A percentile compares a stretch with the other conserved stretches of the same genome.
phyloP scores from a whole-genome alignment of 352 stramenopile species.

The Globisporangium yorkense region DNA sequence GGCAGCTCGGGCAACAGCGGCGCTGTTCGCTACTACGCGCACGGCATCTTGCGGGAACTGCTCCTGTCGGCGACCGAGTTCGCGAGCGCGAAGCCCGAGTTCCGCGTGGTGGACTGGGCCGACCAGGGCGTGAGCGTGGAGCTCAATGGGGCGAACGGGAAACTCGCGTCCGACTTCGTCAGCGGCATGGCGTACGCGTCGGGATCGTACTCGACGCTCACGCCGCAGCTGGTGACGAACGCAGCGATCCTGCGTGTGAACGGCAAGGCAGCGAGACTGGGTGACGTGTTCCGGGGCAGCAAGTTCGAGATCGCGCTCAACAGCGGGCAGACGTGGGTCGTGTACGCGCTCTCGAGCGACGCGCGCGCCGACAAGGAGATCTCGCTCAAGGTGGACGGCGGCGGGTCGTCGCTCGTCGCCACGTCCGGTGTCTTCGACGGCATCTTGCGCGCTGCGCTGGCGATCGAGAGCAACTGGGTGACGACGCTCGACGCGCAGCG shows the following conservation, averaged over 20 bases:
- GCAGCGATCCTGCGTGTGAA: slow-evolving; percentile 54
- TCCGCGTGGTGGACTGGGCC: slow-evolving; percentile 44
- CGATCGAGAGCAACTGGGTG: slow-evolving; percentile 28
- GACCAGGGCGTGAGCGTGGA: slow-evolving; percentile 49
- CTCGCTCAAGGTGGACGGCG: slow-evolving; percentile 23
- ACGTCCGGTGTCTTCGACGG: slow-evolving; percentile 29
- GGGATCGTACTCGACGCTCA: slow-evolving; percentile 37
- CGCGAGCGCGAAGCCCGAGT: slow-evolving; percentile 16
- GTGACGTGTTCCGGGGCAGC: slow-evolving; percentile 16
- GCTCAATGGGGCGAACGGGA: slow-evolving; percentile 27
- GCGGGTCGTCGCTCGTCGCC: slow-evolving; percentile 23
- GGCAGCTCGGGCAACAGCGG: slow-evolving; percentile 39
- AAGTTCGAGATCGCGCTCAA: slow-evolving; percentile 47
- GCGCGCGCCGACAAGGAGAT: slow-evolving; percentile 30
- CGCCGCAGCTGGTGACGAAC: slow-evolving; percentile 32
- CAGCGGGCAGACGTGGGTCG: slow-evolving; percentile 45
- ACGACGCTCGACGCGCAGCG: slow-evolving; percentile 27
- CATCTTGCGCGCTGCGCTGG: slow-evolving; percentile 39
- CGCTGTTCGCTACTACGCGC: slow-evolving; percentile 46
- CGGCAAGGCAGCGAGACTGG: slow-evolving; percentile 8
- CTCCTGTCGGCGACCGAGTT: slow-evolving; percentile 51
- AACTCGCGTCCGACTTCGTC: slow-evolving; percentile 40
- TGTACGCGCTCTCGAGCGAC: slow-evolving; percentile 41
- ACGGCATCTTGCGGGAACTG: slow-evolving; percentile 39
- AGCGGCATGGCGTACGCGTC: slow-evolving; percentile 68